A percentile compares a stretch with the other conserved stretches of the same genome.
phyloP scores from a whole-genome alignment of 176 grass and related monocot species.

The Metroxylon sagu region DNA sequence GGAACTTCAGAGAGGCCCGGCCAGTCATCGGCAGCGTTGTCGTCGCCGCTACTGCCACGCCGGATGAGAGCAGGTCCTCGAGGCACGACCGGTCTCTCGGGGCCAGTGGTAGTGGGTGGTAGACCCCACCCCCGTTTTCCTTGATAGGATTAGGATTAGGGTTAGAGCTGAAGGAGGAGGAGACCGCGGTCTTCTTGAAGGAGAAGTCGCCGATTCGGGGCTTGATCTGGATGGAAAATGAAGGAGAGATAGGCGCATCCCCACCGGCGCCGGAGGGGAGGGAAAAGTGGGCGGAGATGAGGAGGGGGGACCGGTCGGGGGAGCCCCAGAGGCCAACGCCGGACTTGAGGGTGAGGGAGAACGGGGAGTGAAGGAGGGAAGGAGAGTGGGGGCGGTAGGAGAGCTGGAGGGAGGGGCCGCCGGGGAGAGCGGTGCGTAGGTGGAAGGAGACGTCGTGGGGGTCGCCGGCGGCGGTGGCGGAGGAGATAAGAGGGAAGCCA shows the following conservation, averaged over 20 bases:
- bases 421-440: background rate
- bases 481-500: background rate
- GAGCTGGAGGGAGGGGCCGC: background rate
- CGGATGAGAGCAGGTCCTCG: background rate
- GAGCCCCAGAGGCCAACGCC: constrained; percentile 1
- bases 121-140: background rate
- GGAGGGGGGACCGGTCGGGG: background rate
- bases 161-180: background rate
- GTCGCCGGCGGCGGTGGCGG: constrained; percentile 1
- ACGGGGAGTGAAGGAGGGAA: background rate
- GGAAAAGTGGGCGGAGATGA: background rate
- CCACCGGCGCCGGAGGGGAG: background rate
- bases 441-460: background rate
- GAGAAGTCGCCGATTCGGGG: background rate
- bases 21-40: background rate
- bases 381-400: background rate
- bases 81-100: background rate
- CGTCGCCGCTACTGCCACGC: background rate
- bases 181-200: background rate
- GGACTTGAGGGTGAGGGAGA: background rate
- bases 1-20: background rate
- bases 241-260: background rate
- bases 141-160: background rate
- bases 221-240: background rate
- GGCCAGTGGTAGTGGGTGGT: background rate